These are phyloP conservation scores for Sherardia arvensis DNA, from an alignment of 257 asterid species.

Conservation along the genomic window DNA sequence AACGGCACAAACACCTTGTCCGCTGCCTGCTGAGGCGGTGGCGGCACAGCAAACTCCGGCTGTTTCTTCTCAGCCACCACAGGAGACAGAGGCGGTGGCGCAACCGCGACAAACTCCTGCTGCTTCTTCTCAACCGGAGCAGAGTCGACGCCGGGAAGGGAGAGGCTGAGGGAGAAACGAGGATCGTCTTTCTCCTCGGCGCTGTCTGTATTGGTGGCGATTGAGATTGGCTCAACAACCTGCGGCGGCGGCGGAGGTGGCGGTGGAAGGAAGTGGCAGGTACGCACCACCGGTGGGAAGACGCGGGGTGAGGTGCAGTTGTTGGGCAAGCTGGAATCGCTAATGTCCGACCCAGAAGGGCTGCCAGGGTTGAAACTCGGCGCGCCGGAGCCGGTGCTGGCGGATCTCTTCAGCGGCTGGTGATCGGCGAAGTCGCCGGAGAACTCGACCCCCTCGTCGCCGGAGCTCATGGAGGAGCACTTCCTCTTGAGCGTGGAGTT, in stretches of 20 bases:
- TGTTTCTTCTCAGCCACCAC: constrained; percentile 12
- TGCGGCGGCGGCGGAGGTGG: constrained; percentile 24
- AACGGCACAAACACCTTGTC: constrained; percentile 50
- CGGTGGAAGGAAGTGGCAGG: constrained; percentile 28
- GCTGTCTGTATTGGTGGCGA: too few relatives aligned
- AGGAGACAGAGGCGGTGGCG: neutral
- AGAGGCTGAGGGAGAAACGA: constrained; percentile 61
- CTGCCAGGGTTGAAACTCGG: constrained; percentile 54
- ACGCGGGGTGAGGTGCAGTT: constrained; percentile 21
- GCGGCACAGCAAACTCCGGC: neutral
- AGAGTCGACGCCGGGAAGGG: constrained; percentile 64
- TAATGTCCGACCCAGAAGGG: constrained; percentile 71
- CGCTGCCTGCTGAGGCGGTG: neutral
- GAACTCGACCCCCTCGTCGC: constrained; percentile 32
- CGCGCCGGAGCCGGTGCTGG: constrained; percentile 56
- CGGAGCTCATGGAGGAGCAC: constrained; percentile 42
- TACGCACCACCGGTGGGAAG: constrained; percentile 42
- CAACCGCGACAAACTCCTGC: too few relatives aligned
- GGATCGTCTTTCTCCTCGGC: constrained; percentile 35
- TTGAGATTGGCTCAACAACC: too few relatives aligned
- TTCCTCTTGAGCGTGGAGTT: constrained; percentile 84
- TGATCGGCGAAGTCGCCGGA: constrained; percentile 13
- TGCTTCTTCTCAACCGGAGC: constrained; percentile 11
- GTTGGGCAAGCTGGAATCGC: constrained; percentile 44
- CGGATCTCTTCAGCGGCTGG: constrained; percentile 68